Evolutionary conservation across 768 basidiomycete genomes (phyloP), one percentile per base, ranked within the genome.

Genomic region (Strobilomyces confusus): DNA sequence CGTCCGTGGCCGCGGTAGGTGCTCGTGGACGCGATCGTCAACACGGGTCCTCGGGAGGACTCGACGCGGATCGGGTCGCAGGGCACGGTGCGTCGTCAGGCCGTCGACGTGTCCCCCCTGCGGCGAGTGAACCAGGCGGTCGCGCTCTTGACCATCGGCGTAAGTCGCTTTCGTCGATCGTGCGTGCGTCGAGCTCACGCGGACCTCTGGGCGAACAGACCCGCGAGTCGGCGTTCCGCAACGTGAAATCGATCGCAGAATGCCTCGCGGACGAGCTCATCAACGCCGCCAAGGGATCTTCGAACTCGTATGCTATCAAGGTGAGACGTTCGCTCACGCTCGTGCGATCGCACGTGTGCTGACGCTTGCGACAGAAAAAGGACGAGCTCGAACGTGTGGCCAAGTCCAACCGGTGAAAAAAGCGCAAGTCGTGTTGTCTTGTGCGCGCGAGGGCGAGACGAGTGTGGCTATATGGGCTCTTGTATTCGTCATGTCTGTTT

Each of bases 221-320:
- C 59, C 97, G 97, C 70, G 97, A 99, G 77, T 98, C 95, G 43
- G 94, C 97, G 49, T 99, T 99, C 93, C 92, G 97, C 76, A 99
- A 99, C 78, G 92, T 98, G 67, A 99, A 99, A 77, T 97, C 94
- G 56, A 89, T 99, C 65, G 94, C 97, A 56, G 95, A 98, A 78
- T 98, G 95, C 77, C 83, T 98, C 49, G 95, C 97, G 56, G 97
- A 98, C 72, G 97, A 99, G 75, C 88, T 98, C 68, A 98, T 98
- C 83, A 99, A 99, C 74, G 97, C 97, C 49, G 97, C 95, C 61
- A 98, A 99, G 80, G 97, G 97, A 60, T 98, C 97, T 46, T 98
- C 95, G 68, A 99, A 99, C 88, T 98, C 95, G 51, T 99, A 98
- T 72, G 95, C 95, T 58, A 99, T 99, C 83, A 98, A 98, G 91